Conservation (phyloP, 2,329 filamentous ascomycete species). For the Colletotrichum tamarilloi region DNA sequence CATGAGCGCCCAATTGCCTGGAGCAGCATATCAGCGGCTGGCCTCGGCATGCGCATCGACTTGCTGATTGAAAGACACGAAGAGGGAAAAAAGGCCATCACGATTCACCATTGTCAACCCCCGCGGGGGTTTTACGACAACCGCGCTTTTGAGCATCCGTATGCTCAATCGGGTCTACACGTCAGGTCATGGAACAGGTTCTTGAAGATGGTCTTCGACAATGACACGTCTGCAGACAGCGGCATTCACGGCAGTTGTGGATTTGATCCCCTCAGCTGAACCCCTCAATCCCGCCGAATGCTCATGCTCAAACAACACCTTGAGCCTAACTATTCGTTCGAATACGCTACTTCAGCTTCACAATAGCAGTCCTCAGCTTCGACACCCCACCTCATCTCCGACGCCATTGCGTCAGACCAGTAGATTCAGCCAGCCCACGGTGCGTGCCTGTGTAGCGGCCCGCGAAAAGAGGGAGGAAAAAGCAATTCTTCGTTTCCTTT, state of each 20-base stretch:
- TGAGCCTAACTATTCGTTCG: background rate
- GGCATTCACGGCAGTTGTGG: background rate
- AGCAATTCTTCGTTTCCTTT: background rate
- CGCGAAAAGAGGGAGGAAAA: background rate
- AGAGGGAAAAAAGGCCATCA: background rate
- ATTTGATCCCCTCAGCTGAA: background rate
- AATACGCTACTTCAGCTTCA: background rate
- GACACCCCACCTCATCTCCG: background rate
- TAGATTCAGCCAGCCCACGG: background rate
- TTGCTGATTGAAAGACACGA: background rate
- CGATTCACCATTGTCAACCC: background rate
- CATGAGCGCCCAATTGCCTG: slow-evolving; percentile 13
- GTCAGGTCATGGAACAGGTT: background rate
- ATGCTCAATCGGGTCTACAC: background rate
- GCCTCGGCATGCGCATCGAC: slow-evolving; percentile 27
- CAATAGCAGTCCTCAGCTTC: background rate
- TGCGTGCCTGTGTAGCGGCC: background rate
- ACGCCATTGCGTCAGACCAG: slow-evolving; percentile 28
- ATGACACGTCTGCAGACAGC: slow-evolving; percentile 16
- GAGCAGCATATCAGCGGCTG: slow-evolving; percentile 13
- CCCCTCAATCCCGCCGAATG: background rate
- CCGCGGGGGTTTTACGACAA: background rate
- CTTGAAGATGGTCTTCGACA: background rate
- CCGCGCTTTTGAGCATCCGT: background rate
- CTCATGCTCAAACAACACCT: background rate